A percentile compares a stretch with the other conserved stretches of the same genome.
Evolutionary conservation across 306 rosid genomes (phyloP).

Genomic region (Sesbania bispinosa): DNA sequence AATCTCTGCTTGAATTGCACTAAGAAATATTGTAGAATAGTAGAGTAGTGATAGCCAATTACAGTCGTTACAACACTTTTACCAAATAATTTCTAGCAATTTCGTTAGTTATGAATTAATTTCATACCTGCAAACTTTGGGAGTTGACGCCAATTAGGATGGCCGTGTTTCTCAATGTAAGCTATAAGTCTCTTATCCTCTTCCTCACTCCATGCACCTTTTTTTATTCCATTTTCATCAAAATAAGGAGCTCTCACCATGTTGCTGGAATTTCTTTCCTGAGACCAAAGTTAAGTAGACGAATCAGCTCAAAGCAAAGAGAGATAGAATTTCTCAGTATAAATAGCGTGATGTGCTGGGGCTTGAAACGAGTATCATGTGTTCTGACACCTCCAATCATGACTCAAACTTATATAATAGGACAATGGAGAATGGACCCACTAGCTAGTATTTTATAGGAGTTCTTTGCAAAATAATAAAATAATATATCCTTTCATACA

Average conservation of each 20-base stretch:
- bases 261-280: neutral
- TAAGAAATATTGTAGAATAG: too few relatives aligned
- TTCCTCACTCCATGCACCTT: slow-evolving; percentile 44
- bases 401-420: neutral
- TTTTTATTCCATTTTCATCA: slow-evolving; percentile 33
- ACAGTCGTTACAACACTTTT: neutral
- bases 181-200: slow-evolving; percentile 25
- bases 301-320: slow-evolving; percentile 11
- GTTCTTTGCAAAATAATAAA: too few relatives aligned
- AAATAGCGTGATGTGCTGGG: neutral
- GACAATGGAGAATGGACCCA: slow-evolving; percentile 16
- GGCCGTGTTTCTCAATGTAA: slow-evolving; percentile 26
- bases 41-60: neutral
- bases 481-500: too few relatives aligned
- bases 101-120: neutral
- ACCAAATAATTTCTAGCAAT: neutral
- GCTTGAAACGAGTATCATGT: slow-evolving; percentile 33
- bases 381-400: neutral
- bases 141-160: slow-evolving; percentile 45
- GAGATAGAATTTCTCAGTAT: neutral
- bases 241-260: slow-evolving; percentile 44
- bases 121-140: slow-evolving; percentile 38
- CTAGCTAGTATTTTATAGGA: neutral
- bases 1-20: neutral
- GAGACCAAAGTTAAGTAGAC: neutral